phyloP scores from a whole-genome alignment of 2,329 filamentous ascomycete genomes.

The Botrytis byssoidea region DNA sequence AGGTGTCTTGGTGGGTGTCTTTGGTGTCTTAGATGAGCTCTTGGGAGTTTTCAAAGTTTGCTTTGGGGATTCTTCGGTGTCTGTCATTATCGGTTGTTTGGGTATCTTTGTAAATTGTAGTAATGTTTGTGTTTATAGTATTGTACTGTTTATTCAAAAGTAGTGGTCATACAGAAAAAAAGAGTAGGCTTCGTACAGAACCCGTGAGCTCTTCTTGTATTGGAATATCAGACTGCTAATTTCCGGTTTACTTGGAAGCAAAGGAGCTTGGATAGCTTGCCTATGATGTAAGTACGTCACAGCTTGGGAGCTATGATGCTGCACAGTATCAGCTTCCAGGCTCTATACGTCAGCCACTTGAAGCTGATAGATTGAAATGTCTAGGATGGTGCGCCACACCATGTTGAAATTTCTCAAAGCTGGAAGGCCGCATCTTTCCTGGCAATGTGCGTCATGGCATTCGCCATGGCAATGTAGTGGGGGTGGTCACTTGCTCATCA shows the following conservation, averaged over 20 bases:
- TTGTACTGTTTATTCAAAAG: conserved; percentile 2
- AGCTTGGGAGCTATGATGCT: conserved; percentile 13
- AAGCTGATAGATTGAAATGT: background rate
- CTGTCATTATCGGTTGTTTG: conserved; percentile 17
- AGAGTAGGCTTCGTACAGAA: conserved; percentile 10
- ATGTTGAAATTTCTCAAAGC: conserved; percentile 1
- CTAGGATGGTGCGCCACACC: conserved; percentile 8
- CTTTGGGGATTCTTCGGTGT: conserved; percentile 17
- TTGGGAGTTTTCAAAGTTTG: conserved; percentile 8
- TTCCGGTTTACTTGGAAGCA: conserved; percentile 20
- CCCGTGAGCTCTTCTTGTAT: conserved; percentile 22
- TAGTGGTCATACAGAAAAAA: conserved; percentile 9
- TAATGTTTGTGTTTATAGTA: background rate
- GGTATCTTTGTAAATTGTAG: conserved; percentile 1
- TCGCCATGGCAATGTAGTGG: conserved; percentile 11
- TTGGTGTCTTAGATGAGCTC: conserved; percentile 4
- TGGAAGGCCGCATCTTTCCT: conserved; percentile 10
- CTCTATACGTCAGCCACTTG: conserved; percentile 19
- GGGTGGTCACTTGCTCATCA: background rate
- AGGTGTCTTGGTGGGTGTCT: conserved; percentile 6
- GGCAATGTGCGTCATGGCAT: conserved; percentile 12
- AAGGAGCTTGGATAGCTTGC: conserved; percentile 8
- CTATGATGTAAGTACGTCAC: conserved; percentile 18
- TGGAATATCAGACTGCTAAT: conserved; percentile 13
- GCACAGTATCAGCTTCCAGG: background rate